A percentile compares a stretch with the other conserved stretches of the same genome.
phyloP scores from a whole-genome alignment of 805 yeast species.

The Lachancea fermentati region DNA sequence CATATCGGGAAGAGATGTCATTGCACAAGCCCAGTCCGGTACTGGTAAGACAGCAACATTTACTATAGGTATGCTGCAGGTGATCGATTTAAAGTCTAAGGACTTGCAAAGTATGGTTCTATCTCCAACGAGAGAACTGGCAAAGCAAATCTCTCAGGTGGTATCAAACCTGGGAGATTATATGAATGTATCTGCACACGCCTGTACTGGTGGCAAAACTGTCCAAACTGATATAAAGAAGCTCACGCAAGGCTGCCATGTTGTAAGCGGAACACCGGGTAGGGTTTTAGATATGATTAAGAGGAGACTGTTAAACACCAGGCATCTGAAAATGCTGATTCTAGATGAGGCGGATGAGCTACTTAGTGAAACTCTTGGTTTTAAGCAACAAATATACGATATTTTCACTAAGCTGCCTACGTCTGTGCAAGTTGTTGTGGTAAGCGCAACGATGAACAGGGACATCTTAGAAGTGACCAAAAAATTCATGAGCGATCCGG shows the following conservation, averaged over 20 bases:
- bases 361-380: constrained; percentile 78
- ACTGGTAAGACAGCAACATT: constrained; percentile 99
- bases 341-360: constrained; percentile 97
- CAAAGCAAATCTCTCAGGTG: constrained; percentile 86
- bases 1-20: constrained; percentile 86
- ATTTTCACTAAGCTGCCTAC: constrained; percentile 85
- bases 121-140: constrained; percentile 96
- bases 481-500: constrained; percentile 93
- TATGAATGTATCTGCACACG: constrained; percentile 80
- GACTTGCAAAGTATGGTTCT: constrained; percentile 85
- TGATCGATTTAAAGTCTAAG: constrained; percentile 63
- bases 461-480: constrained; percentile 88
- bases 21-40: constrained; percentile 98
- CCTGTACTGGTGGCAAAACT: constrained; percentile 91
- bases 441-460: constrained; percentile 90
- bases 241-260: constrained; percentile 63
- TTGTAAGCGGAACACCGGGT: constrained; percentile 97
- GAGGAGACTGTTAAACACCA: constrained; percentile 67
- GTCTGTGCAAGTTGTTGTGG: constrained; percentile 87
- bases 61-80: constrained; percentile 87
- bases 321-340: constrained; percentile 78
- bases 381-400: constrained; percentile 93
- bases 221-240: constrained; percentile 76
- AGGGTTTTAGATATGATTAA: constrained; percentile 88
- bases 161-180: constrained; percentile 81